Conservation (phyloP, 495 filamentous ascomycete genomes). For the Aspergillus ellipticus region DNA sequence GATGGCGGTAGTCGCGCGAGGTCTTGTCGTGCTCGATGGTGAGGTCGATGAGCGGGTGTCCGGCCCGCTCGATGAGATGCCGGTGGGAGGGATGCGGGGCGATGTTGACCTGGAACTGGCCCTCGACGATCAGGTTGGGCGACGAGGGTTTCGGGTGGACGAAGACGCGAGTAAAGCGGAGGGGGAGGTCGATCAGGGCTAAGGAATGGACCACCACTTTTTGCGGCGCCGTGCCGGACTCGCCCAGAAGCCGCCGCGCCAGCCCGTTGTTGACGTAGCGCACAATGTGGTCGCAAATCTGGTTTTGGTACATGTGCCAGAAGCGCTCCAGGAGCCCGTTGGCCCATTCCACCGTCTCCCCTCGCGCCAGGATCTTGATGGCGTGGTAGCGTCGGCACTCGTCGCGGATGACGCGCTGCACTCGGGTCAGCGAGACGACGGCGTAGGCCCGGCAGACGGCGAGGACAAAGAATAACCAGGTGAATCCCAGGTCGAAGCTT, state of each 20-base stretch:
- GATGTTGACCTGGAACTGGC: constrained; percentile 9
- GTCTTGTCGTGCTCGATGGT: constrained; percentile 8
- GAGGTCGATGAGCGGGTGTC: constrained; percentile 12
- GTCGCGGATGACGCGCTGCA: constrained; percentile 11
- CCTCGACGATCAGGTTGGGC: constrained; percentile 16
- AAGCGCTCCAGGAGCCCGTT: constrained; percentile 8
- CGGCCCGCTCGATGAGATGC: not conserved
- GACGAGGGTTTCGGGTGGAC: constrained; percentile 6
- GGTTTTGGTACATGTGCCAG: constrained; percentile 15
- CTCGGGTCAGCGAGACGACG: constrained; percentile 6
- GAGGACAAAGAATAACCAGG: constrained; percentile 11
- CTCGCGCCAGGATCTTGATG: constrained; percentile 6
- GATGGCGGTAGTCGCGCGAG: not conserved
- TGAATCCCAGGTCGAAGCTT: constrained; percentile 9
- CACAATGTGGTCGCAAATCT: constrained; percentile 6
- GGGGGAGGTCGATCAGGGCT: constrained; percentile 9
- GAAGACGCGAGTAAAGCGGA: constrained; percentile 8
- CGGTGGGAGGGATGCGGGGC: constrained; percentile 1
- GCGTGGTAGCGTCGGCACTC: constrained; percentile 12
- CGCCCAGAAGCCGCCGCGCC: not conserved
- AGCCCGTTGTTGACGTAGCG: constrained; percentile 14
- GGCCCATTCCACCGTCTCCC: constrained; percentile 14
- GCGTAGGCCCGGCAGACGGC: constrained; percentile 13
- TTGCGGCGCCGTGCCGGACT: not conserved
- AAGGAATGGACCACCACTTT: constrained; percentile 13